Percentiles rank a stretch among this genome's conserved stretches.
These are phyloP conservation scores for Suhomyces prunicola DNA, from an alignment of 805 yeast genomes.

Conservation along the genomic window DNA sequence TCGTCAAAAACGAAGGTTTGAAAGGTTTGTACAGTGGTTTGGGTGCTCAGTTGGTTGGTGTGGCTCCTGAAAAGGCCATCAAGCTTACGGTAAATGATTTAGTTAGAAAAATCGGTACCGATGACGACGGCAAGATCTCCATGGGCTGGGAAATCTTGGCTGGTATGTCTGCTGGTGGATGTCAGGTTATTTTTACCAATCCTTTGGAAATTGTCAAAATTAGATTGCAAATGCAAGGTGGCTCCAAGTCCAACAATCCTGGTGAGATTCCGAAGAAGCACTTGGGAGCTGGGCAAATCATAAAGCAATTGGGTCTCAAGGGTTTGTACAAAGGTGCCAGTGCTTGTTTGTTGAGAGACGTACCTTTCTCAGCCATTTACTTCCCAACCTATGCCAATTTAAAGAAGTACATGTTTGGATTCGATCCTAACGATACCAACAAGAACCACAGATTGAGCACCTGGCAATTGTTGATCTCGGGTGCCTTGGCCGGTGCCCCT, in stretches of 20 bases:
- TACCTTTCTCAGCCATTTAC: constrained; percentile 94
- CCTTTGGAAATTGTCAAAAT: constrained; percentile 96
- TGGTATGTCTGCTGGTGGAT: constrained; percentile 94
- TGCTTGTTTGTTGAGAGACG: constrained; percentile 92
- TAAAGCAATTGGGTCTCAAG: constrained; percentile 70
- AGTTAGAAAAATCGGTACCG: constrained; percentile 68
- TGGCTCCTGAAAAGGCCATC: constrained; percentile 97
- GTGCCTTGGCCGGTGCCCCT: constrained; percentile 97
- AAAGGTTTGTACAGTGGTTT: constrained; percentile 88
- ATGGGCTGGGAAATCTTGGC: constrained; percentile 73
- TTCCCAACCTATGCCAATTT: constrained; percentile 96
- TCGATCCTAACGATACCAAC: constrained; percentile 67
- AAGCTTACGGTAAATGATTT: constrained; percentile 92
- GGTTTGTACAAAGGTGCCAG: constrained; percentile 90
- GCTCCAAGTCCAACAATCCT: constrained; percentile 35
- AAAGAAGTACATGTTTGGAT: constrained; percentile 75
- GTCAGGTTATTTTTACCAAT: constrained; percentile 94
- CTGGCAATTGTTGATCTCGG: constrained; percentile 81
- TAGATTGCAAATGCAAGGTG: constrained; percentile 92
- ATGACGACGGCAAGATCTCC: constrained; percentile 35
- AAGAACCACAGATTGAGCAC: constrained; percentile 62
- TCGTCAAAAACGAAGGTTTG: constrained; percentile 72
- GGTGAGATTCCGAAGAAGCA: constrained; percentile 43
- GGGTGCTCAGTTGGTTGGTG: constrained; percentile 93
- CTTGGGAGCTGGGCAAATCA: constrained; percentile 64